Percentiles rank a stretch among this genome's conserved stretches.
phyloP scores from a whole-genome alignment of 2,329 filamentous ascomycete species.

The Erysiphe pulchra region DNA sequence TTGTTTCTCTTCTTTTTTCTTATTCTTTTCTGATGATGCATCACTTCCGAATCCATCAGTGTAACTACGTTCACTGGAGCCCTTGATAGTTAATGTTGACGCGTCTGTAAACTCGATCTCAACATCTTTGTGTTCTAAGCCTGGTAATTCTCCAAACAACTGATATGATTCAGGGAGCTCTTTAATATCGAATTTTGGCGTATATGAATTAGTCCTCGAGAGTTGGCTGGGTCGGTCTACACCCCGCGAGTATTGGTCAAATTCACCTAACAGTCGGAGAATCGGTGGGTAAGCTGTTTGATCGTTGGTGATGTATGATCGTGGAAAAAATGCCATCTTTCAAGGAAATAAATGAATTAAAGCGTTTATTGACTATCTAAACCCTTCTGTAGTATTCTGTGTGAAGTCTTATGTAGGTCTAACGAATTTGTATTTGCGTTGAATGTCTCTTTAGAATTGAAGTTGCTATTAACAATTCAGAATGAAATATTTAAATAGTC shows the following conservation, averaged over 20 bases:
- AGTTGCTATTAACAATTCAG: no score
- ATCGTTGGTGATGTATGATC: constrained; percentile 16
- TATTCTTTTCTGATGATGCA: no score
- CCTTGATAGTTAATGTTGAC: constrained; percentile 46
- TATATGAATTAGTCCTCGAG: constrained; percentile 26
- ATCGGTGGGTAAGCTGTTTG: constrained; percentile 29
- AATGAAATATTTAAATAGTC: no score
- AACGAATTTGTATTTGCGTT: no score
- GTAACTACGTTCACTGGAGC: constrained; percentile 34
- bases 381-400: no score
- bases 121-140: constrained; percentile 47
- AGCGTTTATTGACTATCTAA: no score
- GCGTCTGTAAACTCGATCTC: constrained; percentile 56
- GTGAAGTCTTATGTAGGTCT: no score
- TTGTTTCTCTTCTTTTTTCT: no score
- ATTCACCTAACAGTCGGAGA: constrained; percentile 38
- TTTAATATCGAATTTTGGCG: constrained; percentile 54
- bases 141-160: constrained; percentile 57
- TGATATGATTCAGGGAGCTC: constrained; percentile 45
- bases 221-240: background rate
- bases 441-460: no score
- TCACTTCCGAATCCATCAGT: background rate
- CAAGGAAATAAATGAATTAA: no score
- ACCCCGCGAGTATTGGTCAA: constrained; percentile 24
- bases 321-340: constrained; percentile 36